Conservation (phyloP, 305 asterid genomes). For the Fraxinus velutina region DNA sequence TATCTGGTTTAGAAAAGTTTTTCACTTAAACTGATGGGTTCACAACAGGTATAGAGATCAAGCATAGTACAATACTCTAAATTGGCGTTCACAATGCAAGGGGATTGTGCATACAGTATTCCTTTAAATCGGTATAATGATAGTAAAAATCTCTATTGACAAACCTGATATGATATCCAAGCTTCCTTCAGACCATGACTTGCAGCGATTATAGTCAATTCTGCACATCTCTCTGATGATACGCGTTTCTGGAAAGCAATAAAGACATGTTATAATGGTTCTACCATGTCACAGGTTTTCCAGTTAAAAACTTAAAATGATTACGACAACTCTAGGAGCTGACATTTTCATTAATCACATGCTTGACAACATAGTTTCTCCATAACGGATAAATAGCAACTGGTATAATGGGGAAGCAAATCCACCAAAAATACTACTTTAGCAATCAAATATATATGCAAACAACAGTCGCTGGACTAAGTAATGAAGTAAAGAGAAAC, state of each 20-base stretch:
- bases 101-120: not conserved
- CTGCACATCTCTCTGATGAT: conserved; percentile 89
- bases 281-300: conserved; percentile 11
- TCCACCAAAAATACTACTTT: not conserved
- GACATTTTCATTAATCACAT: not conserved
- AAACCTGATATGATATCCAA: conserved; percentile 94
- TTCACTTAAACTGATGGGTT: not conserved
- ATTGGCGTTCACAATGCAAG: not conserved
- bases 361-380: not conserved
- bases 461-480: not conserved
- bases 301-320: conserved; percentile 2
- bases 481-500: not conserved
- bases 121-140: not conserved
- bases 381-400: not conserved
- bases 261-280: conserved; percentile 5
- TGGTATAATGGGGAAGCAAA: conserved; percentile 8
- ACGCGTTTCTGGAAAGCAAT: conserved; percentile 60
- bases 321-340: conserved; percentile 1
- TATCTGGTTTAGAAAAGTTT: not conserved
- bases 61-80: not conserved
- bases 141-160: conserved; percentile 8
- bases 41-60: not conserved
- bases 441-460: not conserved
- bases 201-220: conserved; percentile 85
- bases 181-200: conserved; percentile 93